Base-by-base conservation (phyloP, 2,329 filamentous ascomycete species). In the Monosporascus sp. region DNA sequence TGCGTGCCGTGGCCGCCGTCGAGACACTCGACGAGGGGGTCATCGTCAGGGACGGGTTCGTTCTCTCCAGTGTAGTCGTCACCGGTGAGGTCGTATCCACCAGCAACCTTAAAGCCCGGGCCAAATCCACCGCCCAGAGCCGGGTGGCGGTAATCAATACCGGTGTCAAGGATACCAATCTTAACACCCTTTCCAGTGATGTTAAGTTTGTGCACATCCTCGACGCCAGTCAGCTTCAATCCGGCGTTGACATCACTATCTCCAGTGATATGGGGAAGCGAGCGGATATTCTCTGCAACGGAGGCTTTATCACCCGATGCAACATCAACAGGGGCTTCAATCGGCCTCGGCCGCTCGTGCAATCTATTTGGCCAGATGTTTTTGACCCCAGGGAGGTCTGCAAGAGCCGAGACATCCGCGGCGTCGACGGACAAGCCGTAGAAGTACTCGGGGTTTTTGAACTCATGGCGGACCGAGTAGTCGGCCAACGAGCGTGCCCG, bases 351-450 rank as follows among this genome's bases (percentile, higher is more conserved):
- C 20, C 55, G 57, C 8, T 55, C 46, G 24, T 55, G 49, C 24
- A 55, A 49, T n/a, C 40, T 41, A n/a, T 54, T 56, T 14, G 55
- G 55, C 57, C 57, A 58, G 28, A 59, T 51, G 2, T 52, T 51
- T 41, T 57, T 57, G 41, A 59, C 57, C 24, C 55, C 55, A 14
- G 57, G 55, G n/a, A 57, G 20, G 14, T 49, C 37, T 5, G 55
- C 43, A 28, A 56, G 26, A 17, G 49, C 31, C 11, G 46, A 40
- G 46, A 54, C 37, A 15, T 57, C 53, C 5, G 45, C 51, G n/a
- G 50, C 55, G 22, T 59, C 48, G 46, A 59, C 51, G 4, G 57
- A 57, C 15, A 59, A 40, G 17, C 57, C 57, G 44, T 59, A 59
- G 28, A 59, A 59, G 48, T 50, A 52, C 7, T 58, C 50, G 17